Evolutionary conservation across 225 moss, liverwort and hornwort species (phyloP), one percentile per base, ranked within the genome.

Genomic region (Thuidium tamariscinum): DNA sequence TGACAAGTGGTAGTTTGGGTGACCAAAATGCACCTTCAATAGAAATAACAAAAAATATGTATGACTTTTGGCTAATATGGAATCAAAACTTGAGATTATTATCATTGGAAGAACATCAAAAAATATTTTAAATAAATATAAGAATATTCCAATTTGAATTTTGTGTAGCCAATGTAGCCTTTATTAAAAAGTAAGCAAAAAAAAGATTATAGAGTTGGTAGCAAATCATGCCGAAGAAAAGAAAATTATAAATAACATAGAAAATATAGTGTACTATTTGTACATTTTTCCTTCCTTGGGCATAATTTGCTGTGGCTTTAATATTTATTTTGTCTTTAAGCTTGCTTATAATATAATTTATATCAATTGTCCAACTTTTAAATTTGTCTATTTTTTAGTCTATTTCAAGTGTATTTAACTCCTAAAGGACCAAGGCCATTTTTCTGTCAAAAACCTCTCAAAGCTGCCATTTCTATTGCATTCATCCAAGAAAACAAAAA

Each of bases 381-480:
- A 26, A 69, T 26, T 26, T 26, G 16, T 0, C 5, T 42, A 12
- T 69, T 42, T 0, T 2, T 0, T 2, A 7, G 0, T 9, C 13
- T 39, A 25, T 7, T 39, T 68, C 39, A 68, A 13, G 7, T 39
- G 4, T n/a, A n/a, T n/a, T n/a, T n/a, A n/a, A n/a, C n/a, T n/a
- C n/a, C n/a, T n/a, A n/a, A n/a, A n/a, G n/a, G n/a, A n/a, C n/a
- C n/a, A n/a, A n/a, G n/a, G n/a, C n/a, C n/a, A n/a, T n/a, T n/a
- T n/a, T n/a, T n/a, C n/a, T n/a, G n/a, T n/a, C n/a, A n/a, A n/a
- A n/a, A n/a, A n/a, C n/a, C n/a, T n/a, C n/a, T n/a, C n/a, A n/a
- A n/a, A n/a, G n/a, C n/a, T n/a, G n/a, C n/a, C n/a, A n/a, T n/a
- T n/a, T n/a, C n/a, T n/a, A n/a, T n/a, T n/a, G n/a, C n/a, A n/a